A percentile compares a stretch with the other conserved stretches of the same genome.
These are phyloP conservation scores for Trichoderma sp. DNA, from an alignment of 2,329 filamentous ascomycete species.

Conservation along the genomic window DNA sequence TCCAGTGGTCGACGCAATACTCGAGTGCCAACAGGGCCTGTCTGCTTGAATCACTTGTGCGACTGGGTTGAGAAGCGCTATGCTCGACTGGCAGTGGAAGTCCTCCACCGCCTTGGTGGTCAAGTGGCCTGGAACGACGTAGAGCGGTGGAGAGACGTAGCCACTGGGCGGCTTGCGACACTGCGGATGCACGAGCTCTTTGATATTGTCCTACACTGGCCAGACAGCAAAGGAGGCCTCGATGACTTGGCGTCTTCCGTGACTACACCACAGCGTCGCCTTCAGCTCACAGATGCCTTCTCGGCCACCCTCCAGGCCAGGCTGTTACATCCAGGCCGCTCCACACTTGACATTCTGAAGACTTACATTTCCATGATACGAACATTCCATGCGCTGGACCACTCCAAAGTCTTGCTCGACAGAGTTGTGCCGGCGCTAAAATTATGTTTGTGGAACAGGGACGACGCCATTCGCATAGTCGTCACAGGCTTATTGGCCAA, in stretches of 20 bases:
- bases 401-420: conserved; percentile 73
- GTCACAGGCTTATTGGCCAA: conserved; percentile 70
- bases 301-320: conserved; percentile 61
- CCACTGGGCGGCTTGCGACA: conserved; percentile 64
- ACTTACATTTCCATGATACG: conserved; percentile 78
- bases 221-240: conserved; percentile 66
- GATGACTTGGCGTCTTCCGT: conserved; percentile 71
- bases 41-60: conserved; percentile 57
- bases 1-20: conserved; percentile 24
- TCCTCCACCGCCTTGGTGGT: conserved; percentile 49
- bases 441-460: conserved; percentile 71
- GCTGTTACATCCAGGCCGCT: conserved; percentile 71
- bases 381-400: conserved; percentile 71
- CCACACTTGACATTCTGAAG: conserved; percentile 71
- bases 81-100: conserved; percentile 60
- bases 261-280: conserved; percentile 64
- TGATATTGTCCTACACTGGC: conserved; percentile 76
- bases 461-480: conserved; percentile 75
- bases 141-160: conserved; percentile 68
- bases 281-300: conserved; percentile 69
- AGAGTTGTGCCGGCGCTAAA: conserved; percentile 71
- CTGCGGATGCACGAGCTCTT: conserved; percentile 71
- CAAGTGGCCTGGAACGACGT: conserved; percentile 54
- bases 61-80: conserved; percentile 69
- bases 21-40: conserved; percentile 36